A percentile compares a stretch with the other conserved stretches of the same genome.
Conservation (phyloP, 805 yeast species). For the Pichia sporocuriosa region DNA sequence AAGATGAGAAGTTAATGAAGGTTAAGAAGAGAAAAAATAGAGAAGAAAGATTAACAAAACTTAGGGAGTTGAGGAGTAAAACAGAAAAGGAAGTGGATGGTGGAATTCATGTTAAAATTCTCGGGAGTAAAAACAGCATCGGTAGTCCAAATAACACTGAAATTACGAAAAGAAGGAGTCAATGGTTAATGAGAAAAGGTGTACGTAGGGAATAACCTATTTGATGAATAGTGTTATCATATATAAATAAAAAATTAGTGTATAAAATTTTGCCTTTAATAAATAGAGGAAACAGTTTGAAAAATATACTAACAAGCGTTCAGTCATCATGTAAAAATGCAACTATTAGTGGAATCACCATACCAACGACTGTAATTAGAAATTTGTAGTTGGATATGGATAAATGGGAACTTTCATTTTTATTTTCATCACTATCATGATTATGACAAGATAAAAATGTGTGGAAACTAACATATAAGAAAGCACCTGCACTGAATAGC, state of each 20-base stretch:
- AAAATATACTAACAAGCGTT: background rate
- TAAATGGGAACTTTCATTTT: background rate
- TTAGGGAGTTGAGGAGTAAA: constrained; percentile 28
- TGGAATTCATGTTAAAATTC: constrained; percentile 35
- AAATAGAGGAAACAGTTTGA: background rate
- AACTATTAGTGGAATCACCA: constrained; percentile 25
- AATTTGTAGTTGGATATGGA: constrained; percentile 9
- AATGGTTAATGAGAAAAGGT: constrained; percentile 25
- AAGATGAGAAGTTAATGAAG: constrained; percentile 22
- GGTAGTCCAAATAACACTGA: constrained; percentile 1
- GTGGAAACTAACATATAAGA: constrained; percentile 63
- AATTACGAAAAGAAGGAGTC: constrained; percentile 18
- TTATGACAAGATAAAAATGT: constrained; percentile 37
- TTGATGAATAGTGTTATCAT: background rate
- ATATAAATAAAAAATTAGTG: background rate
- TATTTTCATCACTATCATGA: background rate
- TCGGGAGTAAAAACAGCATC: background rate
- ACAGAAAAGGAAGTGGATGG: constrained; percentile 31
- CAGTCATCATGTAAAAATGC: constrained; percentile 22
- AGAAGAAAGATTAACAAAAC: constrained; percentile 18
- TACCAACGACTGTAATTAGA: constrained; percentile 22
- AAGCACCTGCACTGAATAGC: constrained; percentile 66
- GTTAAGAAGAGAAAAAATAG: constrained; percentile 9
- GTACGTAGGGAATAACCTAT: constrained; percentile 15
- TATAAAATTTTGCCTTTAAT: background rate